Conservation (phyloP, 225 moss, liverwort and hornwort species). For the Marchantia paleacea region DNA sequence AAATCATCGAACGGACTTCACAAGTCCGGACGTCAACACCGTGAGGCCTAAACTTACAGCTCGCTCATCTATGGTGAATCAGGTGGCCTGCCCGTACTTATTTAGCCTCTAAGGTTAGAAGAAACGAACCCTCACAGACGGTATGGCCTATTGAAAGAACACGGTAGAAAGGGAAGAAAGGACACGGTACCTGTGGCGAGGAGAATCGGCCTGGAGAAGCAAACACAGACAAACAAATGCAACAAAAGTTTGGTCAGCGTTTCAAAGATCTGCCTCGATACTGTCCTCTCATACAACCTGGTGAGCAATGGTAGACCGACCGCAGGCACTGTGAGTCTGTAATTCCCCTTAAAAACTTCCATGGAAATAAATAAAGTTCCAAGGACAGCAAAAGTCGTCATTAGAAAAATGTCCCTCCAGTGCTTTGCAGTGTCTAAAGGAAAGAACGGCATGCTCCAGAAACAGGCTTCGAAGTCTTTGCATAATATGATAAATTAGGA, state of each 20-base stretch:
- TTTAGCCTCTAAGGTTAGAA: not conserved
- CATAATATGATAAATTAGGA: too few species aligned
- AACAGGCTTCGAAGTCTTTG: too few species aligned
- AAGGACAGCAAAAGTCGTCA: not conserved
- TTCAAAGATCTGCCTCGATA: too few species aligned
- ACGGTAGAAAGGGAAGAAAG: not conserved
- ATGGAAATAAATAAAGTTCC: too few species aligned
- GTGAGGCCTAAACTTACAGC: not conserved
- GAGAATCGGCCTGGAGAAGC: constrained; percentile 44
- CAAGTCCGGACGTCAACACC: not conserved
- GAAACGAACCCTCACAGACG: not conserved
- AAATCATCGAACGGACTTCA: too few species aligned
- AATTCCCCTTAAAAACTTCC: not conserved
- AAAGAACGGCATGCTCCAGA: too few species aligned
- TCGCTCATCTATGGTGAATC: not conserved
- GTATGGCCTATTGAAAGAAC: not conserved
- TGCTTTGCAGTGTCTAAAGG: too few species aligned
- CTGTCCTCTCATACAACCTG: too few species aligned
- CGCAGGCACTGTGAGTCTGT: too few species aligned
- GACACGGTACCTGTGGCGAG: constrained; percentile 41
- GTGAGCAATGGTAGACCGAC: not conserved
- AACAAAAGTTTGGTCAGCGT: not conserved
- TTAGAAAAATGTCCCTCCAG: too few species aligned
- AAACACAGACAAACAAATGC: not conserved
- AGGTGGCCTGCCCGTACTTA: not conserved